These are phyloP conservation scores for Penicillium olsonii DNA, from an alignment of 2,329 filamentous ascomycete genomes.

Conservation along the genomic window DNA sequence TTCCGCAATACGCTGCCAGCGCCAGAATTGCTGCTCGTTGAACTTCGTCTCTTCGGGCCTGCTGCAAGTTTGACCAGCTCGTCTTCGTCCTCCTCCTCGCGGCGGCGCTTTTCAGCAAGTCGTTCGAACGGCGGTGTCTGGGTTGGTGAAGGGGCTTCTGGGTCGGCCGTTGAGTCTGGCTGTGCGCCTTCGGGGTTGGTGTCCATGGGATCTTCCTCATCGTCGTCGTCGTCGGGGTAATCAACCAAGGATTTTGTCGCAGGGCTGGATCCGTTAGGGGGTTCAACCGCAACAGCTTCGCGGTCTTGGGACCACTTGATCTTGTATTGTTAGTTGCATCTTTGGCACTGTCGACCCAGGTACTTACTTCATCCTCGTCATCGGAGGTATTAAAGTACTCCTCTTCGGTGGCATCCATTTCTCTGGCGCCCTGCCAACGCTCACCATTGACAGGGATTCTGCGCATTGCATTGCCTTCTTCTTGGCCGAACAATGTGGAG, in stretches of 20 bases:
- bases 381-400: slow-evolving; percentile 93
- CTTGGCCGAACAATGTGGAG: slow-evolving; percentile 67
- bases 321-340: slow-evolving; percentile 2
- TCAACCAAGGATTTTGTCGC: slow-evolving; percentile 77
- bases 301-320: slow-evolving; percentile 39
- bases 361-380: slow-evolving; percentile 69
- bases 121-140: slow-evolving; percentile 65
- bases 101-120: slow-evolving; percentile 81
- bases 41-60: slow-evolving; percentile 49
- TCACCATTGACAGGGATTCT: slow-evolving; percentile 56
- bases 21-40: slow-evolving; percentile 39
- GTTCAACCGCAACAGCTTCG: slow-evolving; percentile 31
- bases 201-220: slow-evolving; percentile 70
- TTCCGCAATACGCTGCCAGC: slow-evolving; percentile 36
- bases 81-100: slow-evolving; percentile 87
- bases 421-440: slow-evolving; percentile 72
- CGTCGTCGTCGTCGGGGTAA: slow-evolving; percentile 88
- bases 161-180: slow-evolving; percentile 26
- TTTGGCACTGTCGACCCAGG: not conserved
- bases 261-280: slow-evolving; percentile 62
- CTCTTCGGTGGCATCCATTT: slow-evolving; percentile 82
- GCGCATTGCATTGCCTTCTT: slow-evolving; percentile 58
- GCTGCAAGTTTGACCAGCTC: slow-evolving; percentile 79
- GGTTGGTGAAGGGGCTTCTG: slow-evolving; percentile 27
- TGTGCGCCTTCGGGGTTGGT: slow-evolving; percentile 43